These are phyloP conservation scores for Euryodendron excelsum DNA, from an alignment of 148 eudicot genomes.

Conservation along the genomic window DNA sequence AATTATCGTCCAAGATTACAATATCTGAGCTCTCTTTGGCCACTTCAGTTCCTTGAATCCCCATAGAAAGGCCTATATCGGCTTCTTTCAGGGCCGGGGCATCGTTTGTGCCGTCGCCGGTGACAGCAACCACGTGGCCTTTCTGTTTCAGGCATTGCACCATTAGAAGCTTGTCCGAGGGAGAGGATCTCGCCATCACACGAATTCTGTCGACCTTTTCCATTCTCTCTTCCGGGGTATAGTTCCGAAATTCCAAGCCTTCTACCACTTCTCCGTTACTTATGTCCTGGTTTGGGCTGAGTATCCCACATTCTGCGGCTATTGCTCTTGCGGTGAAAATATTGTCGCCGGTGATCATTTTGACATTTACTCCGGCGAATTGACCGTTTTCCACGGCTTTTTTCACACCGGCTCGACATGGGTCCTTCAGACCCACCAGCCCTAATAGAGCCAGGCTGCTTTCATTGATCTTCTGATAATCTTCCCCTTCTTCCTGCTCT, in stretches of 20 bases:
- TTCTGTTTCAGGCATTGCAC: conserved; percentile 19
- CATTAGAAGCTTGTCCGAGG: conserved; percentile 18
- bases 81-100: conserved; percentile 22
- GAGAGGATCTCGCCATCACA: conserved; percentile 25
- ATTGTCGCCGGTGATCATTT: conserved; percentile 21
- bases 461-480: neutral
- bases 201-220: conserved; percentile 14
- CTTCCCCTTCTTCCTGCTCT: neutral
- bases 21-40: conserved; percentile 24
- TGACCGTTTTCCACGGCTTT: conserved; percentile 14
- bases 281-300: neutral
- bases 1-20: conserved; percentile 23
- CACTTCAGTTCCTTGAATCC: conserved; percentile 24
- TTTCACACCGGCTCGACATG: neutral
- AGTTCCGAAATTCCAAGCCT: conserved; percentile 19
- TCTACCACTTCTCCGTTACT: conserved; percentile 6
- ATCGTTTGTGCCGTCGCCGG: conserved; percentile 24
- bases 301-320: conserved; percentile 25
- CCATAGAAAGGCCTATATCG: conserved; percentile 26
- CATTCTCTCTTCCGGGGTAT: conserved; percentile 13
- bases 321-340: conserved; percentile 14
- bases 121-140: conserved; percentile 20
- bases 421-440: conserved; percentile 14
- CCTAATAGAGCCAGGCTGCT: conserved; percentile 15
- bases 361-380: conserved; percentile 9